Percentiles rank a stretch among this genome's conserved stretches.
These are phyloP conservation scores for Eucalyptus tenuipes DNA, from an alignment of 345 rosid species.

Conservation along the genomic window DNA sequence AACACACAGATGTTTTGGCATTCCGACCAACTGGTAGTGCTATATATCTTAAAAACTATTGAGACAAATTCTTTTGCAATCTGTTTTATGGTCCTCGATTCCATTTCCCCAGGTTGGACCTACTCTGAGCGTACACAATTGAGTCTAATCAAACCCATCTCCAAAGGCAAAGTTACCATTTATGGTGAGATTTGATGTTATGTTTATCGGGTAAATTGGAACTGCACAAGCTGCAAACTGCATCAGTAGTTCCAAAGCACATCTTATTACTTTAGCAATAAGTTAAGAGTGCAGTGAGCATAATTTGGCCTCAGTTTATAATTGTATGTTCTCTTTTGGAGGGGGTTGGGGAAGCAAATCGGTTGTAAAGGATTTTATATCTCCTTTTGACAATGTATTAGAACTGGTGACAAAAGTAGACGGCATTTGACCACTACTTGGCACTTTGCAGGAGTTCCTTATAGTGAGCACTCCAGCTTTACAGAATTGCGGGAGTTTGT, in stretches of 20 bases:
- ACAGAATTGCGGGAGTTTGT: slow-evolving; percentile 67
- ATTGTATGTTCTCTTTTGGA: background rate
- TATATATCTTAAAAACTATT: background rate
- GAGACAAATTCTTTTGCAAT: background rate
- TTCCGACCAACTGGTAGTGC: slow-evolving; percentile 65
- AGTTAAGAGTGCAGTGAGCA: background rate
- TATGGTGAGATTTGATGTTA: slow-evolving; percentile 39
- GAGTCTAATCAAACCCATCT: slow-evolving; percentile 47
- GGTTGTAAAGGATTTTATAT: background rate
- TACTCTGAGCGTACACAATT: slow-evolving; percentile 55
- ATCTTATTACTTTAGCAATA: background rate
- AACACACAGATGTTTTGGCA: slow-evolving; percentile 45
- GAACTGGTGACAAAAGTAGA: background rate
- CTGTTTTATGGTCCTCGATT: background rate
- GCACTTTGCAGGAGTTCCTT: slow-evolving; percentile 53
- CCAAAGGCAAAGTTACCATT: slow-evolving; percentile 48
- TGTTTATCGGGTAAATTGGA: background rate
- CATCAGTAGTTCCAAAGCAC: background rate
- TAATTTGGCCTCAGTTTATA: background rate
- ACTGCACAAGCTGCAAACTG: background rate
- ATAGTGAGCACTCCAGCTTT: slow-evolving; percentile 80
- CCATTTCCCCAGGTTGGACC: slow-evolving; percentile 52
- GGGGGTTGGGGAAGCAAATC: background rate
- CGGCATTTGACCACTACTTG: background rate
- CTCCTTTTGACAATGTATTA: background rate